Evolutionary conservation across 2,329 filamentous ascomycete species (phyloP), one percentile per base, ranked within the genome.

Genomic region (Epichloe bromicola): DNA sequence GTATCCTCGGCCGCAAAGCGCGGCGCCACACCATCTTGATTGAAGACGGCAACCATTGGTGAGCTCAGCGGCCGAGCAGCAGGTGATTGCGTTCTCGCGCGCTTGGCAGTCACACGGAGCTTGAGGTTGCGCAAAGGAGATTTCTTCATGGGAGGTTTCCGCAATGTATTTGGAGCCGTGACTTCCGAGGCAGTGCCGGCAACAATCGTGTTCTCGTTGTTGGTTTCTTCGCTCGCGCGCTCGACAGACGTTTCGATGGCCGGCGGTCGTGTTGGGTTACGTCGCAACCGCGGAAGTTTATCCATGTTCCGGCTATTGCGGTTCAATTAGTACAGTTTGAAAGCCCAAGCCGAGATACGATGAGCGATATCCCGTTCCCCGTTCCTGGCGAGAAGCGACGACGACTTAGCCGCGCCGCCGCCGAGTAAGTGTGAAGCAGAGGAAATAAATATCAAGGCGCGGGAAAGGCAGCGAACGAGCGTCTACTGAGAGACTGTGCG

Each of bases 81-180:
- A 39, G 69, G 67, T 17, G 74, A 74, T 48, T 69, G 68, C 52
- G 63, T 60, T 49, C 66, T 62, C 17, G 71, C 70, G 59, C 74
- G 71, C 63, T 76, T 76, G 50, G 69, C 64, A 23, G 71, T 67
- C 50, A 67, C 63, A 50, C 70, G 68, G 49, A 75, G 65, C 48
- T 71, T 68, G 52, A 76, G 65, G 54, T 65, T 67, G 40, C 70
- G 69, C 48, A 76, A 74, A 40, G 73, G 62, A 17, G 68, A 65
- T 41, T 64, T 66, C 51, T 66, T 66, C 38, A 54, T 53, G 26
- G 60, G 55, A 26, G 59, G 51, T 51, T 60, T 64, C 7, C 52
- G 51, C 19, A 47, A 45, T 57, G 60, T n/a, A 48, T 46, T 26
- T 46, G 54, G 6, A 20, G 33, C 43, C 53, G 56, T n/a, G 48